Evolutionary conservation across 2,329 filamentous ascomycete species (phyloP).

Genomic region (Elsinoe perseae): DNA sequence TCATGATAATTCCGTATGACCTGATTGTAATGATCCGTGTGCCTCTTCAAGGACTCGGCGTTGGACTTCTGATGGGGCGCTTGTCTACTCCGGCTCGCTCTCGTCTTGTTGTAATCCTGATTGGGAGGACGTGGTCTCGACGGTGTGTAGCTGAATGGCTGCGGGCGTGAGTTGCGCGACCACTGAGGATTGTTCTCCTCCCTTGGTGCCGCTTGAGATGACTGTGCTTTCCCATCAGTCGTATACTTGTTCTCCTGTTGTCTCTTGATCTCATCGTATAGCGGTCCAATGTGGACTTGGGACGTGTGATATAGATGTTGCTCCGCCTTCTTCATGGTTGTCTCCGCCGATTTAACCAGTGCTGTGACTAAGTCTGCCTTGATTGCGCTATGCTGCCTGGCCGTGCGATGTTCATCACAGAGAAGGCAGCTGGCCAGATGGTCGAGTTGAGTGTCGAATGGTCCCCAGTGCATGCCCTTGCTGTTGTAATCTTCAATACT

Average conservation of each 20-base stretch:
- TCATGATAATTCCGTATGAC: not conserved
- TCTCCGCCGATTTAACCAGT: not conserved
- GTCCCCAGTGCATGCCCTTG: not conserved
- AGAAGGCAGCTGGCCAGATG: slow-evolving; percentile 1
- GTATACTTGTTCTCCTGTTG: not conserved
- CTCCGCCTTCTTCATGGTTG: not conserved
- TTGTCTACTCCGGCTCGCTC: too few species aligned
- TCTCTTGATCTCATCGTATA: not conserved
- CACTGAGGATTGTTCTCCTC: too few species aligned
- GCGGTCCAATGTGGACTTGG: not conserved
- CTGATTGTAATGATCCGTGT: not conserved
- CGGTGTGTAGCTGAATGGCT: too few species aligned
- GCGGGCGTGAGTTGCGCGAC: too few species aligned
- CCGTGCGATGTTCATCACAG: slow-evolving; percentile 1
- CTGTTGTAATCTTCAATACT: not conserved
- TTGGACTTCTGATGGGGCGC: not conserved
- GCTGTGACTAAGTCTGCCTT: not conserved
- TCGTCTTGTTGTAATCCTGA: too few species aligned
- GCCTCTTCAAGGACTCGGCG: not conserved
- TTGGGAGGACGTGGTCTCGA: too few species aligned
- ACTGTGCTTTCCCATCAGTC: not conserved
- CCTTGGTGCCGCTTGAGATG: too few species aligned
- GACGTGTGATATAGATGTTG: not conserved
- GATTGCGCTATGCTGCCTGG: not conserved
- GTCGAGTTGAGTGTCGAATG: not conserved